Percentiles rank a stretch among this genome's conserved stretches.
phyloP scores from a whole-genome alignment of 768 basidiomycete species.

The Sarcomyxa edulis region DNA sequence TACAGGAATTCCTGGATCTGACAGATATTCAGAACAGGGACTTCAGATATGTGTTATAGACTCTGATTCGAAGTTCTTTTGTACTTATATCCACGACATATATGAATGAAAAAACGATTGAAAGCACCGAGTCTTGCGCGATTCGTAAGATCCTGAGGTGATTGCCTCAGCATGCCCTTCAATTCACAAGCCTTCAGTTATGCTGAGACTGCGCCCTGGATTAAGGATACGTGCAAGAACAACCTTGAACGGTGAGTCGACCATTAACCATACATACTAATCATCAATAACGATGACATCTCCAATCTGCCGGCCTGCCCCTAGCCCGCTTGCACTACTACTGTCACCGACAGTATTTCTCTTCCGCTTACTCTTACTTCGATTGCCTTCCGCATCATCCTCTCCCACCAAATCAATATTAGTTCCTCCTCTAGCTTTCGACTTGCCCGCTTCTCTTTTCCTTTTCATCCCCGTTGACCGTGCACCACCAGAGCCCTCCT shows the following conservation, averaged over 20 bases:
- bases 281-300: conserved; percentile 45
- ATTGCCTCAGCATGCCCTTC: too few species aligned
- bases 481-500: background rate
- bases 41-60: conserved; percentile 64
- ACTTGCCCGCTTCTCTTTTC: conserved; percentile 19
- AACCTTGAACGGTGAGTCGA: too few species aligned
- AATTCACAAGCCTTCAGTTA: too few species aligned
- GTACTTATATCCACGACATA: conserved; percentile 4
- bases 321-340: conserved; percentile 6
- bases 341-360: too few species aligned
- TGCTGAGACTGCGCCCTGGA: too few species aligned
- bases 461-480: conserved; percentile 27
- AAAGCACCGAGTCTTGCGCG: background rate
- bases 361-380: conserved; percentile 7
- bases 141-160: too few species aligned
- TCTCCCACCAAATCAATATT: conserved; percentile 25
- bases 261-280: too few species aligned
- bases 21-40: conserved; percentile 72
- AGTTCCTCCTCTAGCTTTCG: conserved; percentile 8
- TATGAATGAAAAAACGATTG: background rate
- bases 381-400: conserved; percentile 17
- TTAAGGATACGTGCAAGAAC: too few species aligned
- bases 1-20: conserved; percentile 68
- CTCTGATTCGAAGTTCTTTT: too few species aligned
- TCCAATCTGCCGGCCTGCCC: conserved; percentile 16